Conservation (phyloP, 805 yeast genomes). For the Sungouiozyma intestinalis region DNA sequence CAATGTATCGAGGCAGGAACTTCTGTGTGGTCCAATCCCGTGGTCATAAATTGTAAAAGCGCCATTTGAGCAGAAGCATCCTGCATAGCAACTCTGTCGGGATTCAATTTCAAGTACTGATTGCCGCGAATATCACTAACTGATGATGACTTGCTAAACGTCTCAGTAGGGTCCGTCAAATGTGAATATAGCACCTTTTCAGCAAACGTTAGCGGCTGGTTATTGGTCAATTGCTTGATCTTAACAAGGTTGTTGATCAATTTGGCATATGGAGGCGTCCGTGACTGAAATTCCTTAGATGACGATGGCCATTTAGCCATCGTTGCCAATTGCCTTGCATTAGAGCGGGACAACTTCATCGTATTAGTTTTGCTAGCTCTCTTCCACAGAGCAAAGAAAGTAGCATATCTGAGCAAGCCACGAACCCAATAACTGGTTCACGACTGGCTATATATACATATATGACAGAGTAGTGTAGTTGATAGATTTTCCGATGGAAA, state of each 20-base stretch:
- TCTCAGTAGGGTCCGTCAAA: constrained; percentile 76
- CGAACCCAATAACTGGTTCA: no score
- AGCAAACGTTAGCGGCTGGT: constrained; percentile 80
- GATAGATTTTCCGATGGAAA: background rate
- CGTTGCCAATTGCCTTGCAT: constrained; percentile 10
- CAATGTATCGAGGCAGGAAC: constrained; percentile 97
- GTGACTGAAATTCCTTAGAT: constrained; percentile 51
- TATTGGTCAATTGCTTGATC: constrained; percentile 55
- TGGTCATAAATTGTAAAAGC: constrained; percentile 94
- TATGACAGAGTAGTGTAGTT: no score
- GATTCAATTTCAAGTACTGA: constrained; percentile 83
- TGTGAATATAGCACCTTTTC: constrained; percentile 94
- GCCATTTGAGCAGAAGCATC: constrained; percentile 99
- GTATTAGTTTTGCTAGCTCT: background rate
- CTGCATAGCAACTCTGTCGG: constrained; percentile 98
- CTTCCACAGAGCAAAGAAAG: background rate
- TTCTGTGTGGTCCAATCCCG: constrained; percentile 76
- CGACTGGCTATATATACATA: no score
- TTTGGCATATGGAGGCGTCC: constrained; percentile 84
- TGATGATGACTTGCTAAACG: constrained; percentile 42
- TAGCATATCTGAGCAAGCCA: no score
- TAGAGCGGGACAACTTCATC: background rate
- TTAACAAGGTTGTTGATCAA: constrained; percentile 50
- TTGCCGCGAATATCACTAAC: constrained; percentile 64
- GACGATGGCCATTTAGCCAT: constrained; percentile 26